A percentile compares a stretch with the other conserved stretches of the same genome.
phyloP scores from a whole-genome alignment of 805 yeast genomes.

The Schwanniomyces pseudopolymorphus region DNA sequence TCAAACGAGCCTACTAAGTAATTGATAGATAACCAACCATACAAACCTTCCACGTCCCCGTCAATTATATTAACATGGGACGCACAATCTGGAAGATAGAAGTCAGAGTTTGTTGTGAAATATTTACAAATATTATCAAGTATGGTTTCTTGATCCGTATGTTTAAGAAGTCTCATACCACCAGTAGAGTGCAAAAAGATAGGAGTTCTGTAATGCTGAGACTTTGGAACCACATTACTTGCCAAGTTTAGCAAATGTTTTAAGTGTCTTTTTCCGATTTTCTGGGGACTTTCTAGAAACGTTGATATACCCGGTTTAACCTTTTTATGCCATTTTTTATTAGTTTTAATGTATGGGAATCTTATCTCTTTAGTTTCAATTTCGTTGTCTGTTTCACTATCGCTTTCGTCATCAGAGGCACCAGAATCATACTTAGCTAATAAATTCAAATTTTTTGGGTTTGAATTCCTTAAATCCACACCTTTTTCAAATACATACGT shows the following conservation, averaged over 20 bases:
- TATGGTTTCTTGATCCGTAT: slow-evolving; percentile 48
- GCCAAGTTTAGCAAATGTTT: slow-evolving; percentile 49
- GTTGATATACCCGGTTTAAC: slow-evolving; percentile 59
- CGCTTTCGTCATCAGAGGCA: slow-evolving; percentile 8
- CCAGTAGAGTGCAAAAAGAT: slow-evolving; percentile 70
- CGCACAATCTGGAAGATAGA: slow-evolving; percentile 60
- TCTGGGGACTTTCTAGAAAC: slow-evolving; percentile 47
- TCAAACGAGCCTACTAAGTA: slow-evolving; percentile 50
- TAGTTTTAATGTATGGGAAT: slow-evolving; percentile 32
- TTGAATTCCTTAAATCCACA: slow-evolving; percentile 11
- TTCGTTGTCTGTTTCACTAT: slow-evolving; percentile 5
- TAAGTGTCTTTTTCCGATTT: slow-evolving; percentile 53
- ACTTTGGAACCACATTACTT: slow-evolving; percentile 52
- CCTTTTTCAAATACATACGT: slow-evolving; percentile 23
- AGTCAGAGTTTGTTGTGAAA: slow-evolving; percentile 45
- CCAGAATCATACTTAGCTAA: slow-evolving; percentile 12
- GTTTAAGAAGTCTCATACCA: slow-evolving; percentile 60
- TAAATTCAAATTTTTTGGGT: slow-evolving; percentile 6
- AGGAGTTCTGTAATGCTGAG: slow-evolving; percentile 64
- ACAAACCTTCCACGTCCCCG: slow-evolving; percentile 66
- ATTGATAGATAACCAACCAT: slow-evolving; percentile 67
- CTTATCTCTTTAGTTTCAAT: background rate
- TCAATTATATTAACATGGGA: slow-evolving; percentile 59
- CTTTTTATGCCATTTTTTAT: slow-evolving; percentile 49
- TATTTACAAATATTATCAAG: slow-evolving; percentile 51